These are phyloP conservation scores for Fusarium sp. DNA, from an alignment of 2,329 filamentous ascomycete species.

Conservation along the genomic window DNA sequence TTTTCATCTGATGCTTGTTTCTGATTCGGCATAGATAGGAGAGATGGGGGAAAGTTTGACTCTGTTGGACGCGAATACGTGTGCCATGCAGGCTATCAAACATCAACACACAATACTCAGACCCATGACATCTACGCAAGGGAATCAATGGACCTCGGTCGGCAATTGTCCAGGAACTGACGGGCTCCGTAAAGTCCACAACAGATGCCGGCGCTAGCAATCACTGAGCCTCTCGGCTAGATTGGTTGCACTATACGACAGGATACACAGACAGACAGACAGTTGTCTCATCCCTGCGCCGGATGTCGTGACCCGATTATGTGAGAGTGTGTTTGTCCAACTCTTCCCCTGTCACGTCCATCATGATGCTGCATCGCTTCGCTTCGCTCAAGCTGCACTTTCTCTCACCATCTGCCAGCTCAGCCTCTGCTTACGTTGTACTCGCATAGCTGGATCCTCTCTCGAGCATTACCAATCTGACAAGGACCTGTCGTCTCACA, in stretches of 20 bases:
- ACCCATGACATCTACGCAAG: not conserved
- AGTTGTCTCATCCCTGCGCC: not conserved
- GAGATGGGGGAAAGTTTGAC: not conserved
- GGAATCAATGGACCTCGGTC: not conserved
- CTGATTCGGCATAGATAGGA: not conserved
- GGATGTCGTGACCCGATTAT: conserved; percentile 9
- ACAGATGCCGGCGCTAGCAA: not conserved
- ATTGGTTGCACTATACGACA: not conserved
- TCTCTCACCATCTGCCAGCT: conserved; percentile 19
- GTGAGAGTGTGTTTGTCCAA: conserved; percentile 14
- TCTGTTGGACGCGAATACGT: not conserved
- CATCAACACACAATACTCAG: not conserved
- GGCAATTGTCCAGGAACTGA: not conserved
- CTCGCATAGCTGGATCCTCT: not conserved
- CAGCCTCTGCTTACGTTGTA: conserved; percentile 35
- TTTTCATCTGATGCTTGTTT: not conserved
- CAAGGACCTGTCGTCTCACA: not conserved
- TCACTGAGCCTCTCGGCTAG: not conserved
- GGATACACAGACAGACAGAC: not conserved
- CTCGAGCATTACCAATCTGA: conserved; percentile 4
- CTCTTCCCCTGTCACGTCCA: not conserved
- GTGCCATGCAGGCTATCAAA: not conserved
- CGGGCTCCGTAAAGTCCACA: not conserved
- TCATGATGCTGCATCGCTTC: not conserved
- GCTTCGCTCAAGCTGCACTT: not conserved